A percentile compares a stretch with the other conserved stretches of the same genome.
Evolutionary conservation across 2,329 filamentous ascomycete genomes (phyloP).

Genomic region (Fusarium transvaalense): DNA sequence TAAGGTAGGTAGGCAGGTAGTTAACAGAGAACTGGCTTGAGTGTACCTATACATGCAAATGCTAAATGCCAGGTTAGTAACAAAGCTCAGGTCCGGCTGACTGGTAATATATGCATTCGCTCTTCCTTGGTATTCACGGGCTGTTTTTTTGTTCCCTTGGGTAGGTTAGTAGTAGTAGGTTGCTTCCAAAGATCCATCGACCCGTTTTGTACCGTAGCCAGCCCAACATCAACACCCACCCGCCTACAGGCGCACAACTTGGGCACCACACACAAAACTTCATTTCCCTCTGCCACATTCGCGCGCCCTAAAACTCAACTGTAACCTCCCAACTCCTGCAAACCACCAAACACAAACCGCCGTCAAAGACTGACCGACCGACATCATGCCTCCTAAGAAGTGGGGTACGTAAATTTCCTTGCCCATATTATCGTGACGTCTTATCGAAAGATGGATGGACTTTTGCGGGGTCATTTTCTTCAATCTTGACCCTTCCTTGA

Average conservation of each 20-base stretch:
- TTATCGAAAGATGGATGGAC: constrained; percentile 26
- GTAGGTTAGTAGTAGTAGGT: neutral
- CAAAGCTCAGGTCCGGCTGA: too few species aligned
- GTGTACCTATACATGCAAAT: neutral
- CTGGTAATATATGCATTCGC: neutral
- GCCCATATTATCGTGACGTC: constrained; percentile 15
- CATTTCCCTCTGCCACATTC: constrained; percentile 31
- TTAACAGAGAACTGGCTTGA: too few species aligned
- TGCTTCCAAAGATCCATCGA: constrained; percentile 33
- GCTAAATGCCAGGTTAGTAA: neutral
- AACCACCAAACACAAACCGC: constrained; percentile 19
- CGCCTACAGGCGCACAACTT: constrained; percentile 33
- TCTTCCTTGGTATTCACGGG: neutral
- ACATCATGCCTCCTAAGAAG: constrained; percentile 60
- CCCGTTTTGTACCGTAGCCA: constrained; percentile 40
- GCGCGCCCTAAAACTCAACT: constrained; percentile 8
- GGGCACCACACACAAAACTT: constrained; percentile 39
- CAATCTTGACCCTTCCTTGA: constrained; percentile 8
- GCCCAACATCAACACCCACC: constrained; percentile 38
- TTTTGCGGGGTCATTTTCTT: constrained; percentile 27
- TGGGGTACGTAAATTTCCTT: constrained; percentile 55
- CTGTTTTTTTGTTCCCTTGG: constrained; percentile 1
- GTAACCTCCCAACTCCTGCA: constrained; percentile 16
- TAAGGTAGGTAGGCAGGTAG: too few species aligned
- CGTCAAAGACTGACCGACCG: constrained; percentile 24